Base-by-base conservation (phyloP, 2,329 filamentous ascomycete species). In the Colletotrichum siamense region DNA sequence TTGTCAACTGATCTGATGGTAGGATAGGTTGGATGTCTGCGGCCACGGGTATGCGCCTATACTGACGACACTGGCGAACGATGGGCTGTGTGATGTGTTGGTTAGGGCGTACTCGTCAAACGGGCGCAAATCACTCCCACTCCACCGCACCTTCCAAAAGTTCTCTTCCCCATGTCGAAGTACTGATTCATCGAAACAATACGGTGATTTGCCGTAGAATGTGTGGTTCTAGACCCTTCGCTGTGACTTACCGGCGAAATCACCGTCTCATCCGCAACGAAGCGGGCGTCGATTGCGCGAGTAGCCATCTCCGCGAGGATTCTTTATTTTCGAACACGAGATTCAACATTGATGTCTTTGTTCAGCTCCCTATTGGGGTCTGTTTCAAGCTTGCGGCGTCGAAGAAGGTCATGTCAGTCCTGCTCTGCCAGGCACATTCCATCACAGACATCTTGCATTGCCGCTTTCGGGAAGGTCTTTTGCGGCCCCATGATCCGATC, bases 241-340 rank as follows among this genome's bases (percentile, higher is more conserved):
- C 44, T 52, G 44, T 22, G 44, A 52, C 44, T 52, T 52, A 22
- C 44, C 44, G 44, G n/a, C n/a, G 44, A 52, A 8, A 52, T 22
- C n/a, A 52, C n/a, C 44, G 2, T 22, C n/a, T 6, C 57, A 61
- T 9, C 57, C 26, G 57, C 57, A 61, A 32, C 57, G 26, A 61
- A n/a, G 57, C 57, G 57, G 16, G 26, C 57, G 26, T 30, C 9
- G 18, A 34, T 16, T 36, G 57, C 24, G 34, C 8, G 39, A 15
- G 59, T 66, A 18, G 12, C 18, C 63, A 44, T 26, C 22, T 10
- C 22, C 39, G 9, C 28, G 18, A 49, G n/a, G 30, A n/a, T 63
- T 24, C 55, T 26, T 75, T 75, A 59, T 73, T 68, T 73, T 64
- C 18, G 69, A 68, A 72, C 69, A 73, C 70, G 73, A 73, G 70